Evolutionary conservation across 768 basidiomycete species (phyloP).

Genomic region (Tubosaeta sp.): DNA sequence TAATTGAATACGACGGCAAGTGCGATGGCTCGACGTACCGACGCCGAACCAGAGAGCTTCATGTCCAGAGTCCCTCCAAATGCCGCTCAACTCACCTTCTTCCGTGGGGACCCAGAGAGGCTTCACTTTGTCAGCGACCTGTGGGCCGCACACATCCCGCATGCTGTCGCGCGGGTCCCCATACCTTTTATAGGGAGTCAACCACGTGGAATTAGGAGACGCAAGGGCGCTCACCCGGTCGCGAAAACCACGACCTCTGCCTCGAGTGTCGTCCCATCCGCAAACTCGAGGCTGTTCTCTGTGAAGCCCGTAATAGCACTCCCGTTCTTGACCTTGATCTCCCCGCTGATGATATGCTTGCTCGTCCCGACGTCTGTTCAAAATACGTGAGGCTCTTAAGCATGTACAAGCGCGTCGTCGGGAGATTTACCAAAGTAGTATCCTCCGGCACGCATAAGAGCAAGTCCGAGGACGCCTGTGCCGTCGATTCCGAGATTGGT

Average conservation of each 20-base stretch:
- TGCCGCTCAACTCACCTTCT: slow-evolving; percentile 55
- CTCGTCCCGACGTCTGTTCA: slow-evolving; percentile 37
- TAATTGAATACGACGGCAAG: too few species aligned
- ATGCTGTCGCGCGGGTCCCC: slow-evolving; percentile 41
- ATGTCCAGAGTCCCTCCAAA: slow-evolving; percentile 30
- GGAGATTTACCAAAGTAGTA: slow-evolving; percentile 35
- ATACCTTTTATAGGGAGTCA: slow-evolving; percentile 35
- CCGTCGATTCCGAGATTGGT: too few species aligned
- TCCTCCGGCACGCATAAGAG: slow-evolving; percentile 32
- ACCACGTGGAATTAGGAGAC: neutral
- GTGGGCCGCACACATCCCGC: slow-evolving; percentile 42
- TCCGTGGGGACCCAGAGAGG: slow-evolving; percentile 58
- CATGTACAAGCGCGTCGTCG: too few species aligned
- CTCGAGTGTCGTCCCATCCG: slow-evolving; percentile 27
- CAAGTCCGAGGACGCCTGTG: slow-evolving; percentile 24
- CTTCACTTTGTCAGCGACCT: slow-evolving; percentile 42
- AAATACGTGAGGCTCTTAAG: neutral
- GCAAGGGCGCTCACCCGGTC: slow-evolving; percentile 19
- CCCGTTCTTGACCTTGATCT: slow-evolving; percentile 50
- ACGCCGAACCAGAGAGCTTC: slow-evolving; percentile 34
- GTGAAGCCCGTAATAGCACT: slow-evolving; percentile 30
- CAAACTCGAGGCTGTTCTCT: slow-evolving; percentile 26
- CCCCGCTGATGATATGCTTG: slow-evolving; percentile 41
- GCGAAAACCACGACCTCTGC: slow-evolving; percentile 34
- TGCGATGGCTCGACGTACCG: slow-evolving; percentile 13